Base-by-base conservation (phyloP, 208 protist genomes). In the Herpetomonas samuelpessoai region DNA sequence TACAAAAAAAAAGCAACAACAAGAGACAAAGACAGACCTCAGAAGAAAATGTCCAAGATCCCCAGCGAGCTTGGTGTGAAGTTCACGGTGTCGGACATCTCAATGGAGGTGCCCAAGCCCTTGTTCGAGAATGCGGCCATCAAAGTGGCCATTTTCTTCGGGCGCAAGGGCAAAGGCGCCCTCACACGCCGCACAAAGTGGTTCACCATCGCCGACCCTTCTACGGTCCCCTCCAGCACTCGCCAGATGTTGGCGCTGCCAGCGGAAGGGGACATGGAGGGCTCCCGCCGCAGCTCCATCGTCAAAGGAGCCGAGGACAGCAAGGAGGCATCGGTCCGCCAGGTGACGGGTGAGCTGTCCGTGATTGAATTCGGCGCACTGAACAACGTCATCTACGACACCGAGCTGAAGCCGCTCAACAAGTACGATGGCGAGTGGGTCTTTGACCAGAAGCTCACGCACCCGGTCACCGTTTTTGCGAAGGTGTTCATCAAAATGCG, bases 141-240 rank as follows among this genome's bases (percentile, higher is more conserved):
- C 10, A 57, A 64, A 2, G 76, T 61, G 0, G 57, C 67, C 25
- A 52, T 83, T 19, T 75, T 78, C 45, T 60, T 83, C 0, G 67
- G 76, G 6, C 66, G 76, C 53, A 70, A 73, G 24, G 71, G 76
- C 48, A 61, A 70, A 50, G 50, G 46, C 16, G 46, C 70, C 39
- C 55, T 67, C 22, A 74, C 75, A 2, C 75, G 75, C 46, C 69
- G 61, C 62, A 76, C 69, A n/a, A 81, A 81, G 70, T 77, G 71
- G 62, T 81, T 81, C 57, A 77, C 75, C 26, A 48, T 81, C 29
- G 59, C 66, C 14, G 57, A 74, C 57, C 62, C 75, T 27, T 7
- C 50, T 6, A 47, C 60, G 21, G 44, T 77, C n/a, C 56, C 52
- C 14, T 59, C 65, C 10, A 31, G 28, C 61, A 73, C 50, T 16